phyloP scores from a whole-genome alignment of 1,139 yeast species.

The Waltiozyma sp. region DNA sequence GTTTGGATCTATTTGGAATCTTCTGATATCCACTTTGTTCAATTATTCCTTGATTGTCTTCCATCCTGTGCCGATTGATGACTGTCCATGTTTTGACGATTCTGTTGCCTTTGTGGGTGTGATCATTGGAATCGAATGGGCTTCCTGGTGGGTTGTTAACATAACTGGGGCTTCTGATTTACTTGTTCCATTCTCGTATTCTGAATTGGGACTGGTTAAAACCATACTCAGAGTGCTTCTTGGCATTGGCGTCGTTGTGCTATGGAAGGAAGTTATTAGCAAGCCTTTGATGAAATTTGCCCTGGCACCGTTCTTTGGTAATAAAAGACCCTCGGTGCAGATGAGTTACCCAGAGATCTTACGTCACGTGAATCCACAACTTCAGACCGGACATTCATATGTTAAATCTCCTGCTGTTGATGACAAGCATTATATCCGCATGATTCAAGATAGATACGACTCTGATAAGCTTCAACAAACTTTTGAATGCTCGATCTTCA shows the following conservation, averaged over 20 bases:
- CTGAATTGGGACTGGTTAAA: constrained; percentile 31
- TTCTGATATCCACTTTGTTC: constrained; percentile 29
- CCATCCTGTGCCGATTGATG: constrained; percentile 83
- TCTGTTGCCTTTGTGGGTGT: constrained; percentile 92
- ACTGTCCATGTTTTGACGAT: constrained; percentile 95
- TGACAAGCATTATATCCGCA: constrained; percentile 10
- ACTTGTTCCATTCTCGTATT: constrained; percentile 29
- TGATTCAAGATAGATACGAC: not conserved
- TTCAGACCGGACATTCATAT: not conserved
- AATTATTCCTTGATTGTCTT: constrained; percentile 45
- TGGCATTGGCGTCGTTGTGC: constrained; percentile 49
- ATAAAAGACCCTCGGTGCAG: constrained; percentile 25
- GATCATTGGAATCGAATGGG: constrained; percentile 53
- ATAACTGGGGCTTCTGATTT: constrained; percentile 12
- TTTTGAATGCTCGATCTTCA: constrained; percentile 18
- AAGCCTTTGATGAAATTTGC: constrained; percentile 51
- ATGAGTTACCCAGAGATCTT: constrained; percentile 29
- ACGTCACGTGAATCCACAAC: not conserved
- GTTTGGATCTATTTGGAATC: constrained; percentile 22
- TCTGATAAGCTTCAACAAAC: constrained; percentile 10
- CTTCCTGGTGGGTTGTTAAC: constrained; percentile 15
- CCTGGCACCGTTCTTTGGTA: constrained; percentile 37
- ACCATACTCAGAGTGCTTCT: constrained; percentile 35
- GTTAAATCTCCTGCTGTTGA: not conserved
- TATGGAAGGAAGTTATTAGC: constrained; percentile 52